Evolutionary conservation across 257 asterid species (phyloP), one percentile per base, ranked within the genome.

Genomic region (Echium plantagineum): DNA sequence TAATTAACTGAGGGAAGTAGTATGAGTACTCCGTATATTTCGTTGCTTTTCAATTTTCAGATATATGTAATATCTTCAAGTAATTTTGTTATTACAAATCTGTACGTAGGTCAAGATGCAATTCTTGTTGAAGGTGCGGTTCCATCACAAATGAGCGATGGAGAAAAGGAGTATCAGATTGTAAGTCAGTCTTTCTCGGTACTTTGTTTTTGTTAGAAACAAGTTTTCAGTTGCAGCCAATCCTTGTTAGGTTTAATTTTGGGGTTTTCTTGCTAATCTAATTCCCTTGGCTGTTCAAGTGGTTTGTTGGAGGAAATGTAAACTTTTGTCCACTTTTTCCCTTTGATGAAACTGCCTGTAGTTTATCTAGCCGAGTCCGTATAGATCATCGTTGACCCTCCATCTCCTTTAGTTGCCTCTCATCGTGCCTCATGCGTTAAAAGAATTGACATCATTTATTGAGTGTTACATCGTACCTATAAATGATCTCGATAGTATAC

Each of bases 71-170:
- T 16, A 35, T 32, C 10, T 15, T 12, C 58, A 60, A 32, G 17
- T 46, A 56, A 46, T 26, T 59, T 12, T 57, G 22, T n/a, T 15
- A 42, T 57, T 69, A 13, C 49, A 42, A 54, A n/a, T 61, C 10
- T 32, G 54, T 61, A 21, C 72, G 74, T 79, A 93, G 99, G 96
- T 93, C 52, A 86, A 93, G 81, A 54, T 93, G 89, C 99, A 93
- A 78, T 93, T 82, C 78, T 71, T 93, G 51, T 63, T 89, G 86
- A 93, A 86, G 86, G 97, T 93, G 71, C 81, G 80, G 84, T 93
- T 93, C 77, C 82, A 81, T 72, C 94, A 89, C 78, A 93, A 93
- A 78, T 71, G 74, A 42, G 74, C 81, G 82, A 90, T 60, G 49
- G 7, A 12, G 6, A 53, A 53, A 21, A 16, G 22, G 15, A n/a